Conservation (phyloP, 2,329 filamentous ascomycete genomes). For the Colletotrichum godetiae region DNA sequence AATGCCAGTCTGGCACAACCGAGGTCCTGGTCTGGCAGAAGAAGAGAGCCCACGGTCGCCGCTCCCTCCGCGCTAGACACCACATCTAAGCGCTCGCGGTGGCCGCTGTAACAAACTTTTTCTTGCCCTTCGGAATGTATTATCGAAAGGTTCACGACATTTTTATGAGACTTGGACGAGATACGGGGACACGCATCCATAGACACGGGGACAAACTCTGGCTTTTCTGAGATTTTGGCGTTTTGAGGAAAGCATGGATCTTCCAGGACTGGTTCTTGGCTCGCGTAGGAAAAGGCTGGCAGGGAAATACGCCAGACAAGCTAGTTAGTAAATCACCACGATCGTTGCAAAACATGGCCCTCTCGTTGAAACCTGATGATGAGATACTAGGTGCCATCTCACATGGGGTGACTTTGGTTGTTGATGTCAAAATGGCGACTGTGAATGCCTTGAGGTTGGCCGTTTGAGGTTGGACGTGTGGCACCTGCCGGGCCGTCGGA, state of each 20-base stretch:
- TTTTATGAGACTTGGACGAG: conserved; percentile 32
- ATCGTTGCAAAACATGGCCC: conserved; percentile 6
- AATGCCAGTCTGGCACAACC: conserved; percentile 52
- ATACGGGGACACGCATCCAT: conserved; percentile 22
- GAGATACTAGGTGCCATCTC: neutral
- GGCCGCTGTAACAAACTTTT: neutral
- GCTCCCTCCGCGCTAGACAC: conserved; percentile 22
- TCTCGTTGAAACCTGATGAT: neutral
- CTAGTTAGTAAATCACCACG: conserved; percentile 18
- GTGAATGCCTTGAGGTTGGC: neutral
- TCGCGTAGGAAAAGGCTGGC: conserved; percentile 15
- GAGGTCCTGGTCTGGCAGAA: conserved; percentile 40
- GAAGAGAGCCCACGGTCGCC: conserved; percentile 33
- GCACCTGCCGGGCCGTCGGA: neutral
- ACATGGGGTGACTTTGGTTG: neutral
- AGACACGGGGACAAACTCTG: conserved; percentile 21
- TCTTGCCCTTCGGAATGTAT: conserved; percentile 23
- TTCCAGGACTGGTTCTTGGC: conserved; percentile 30
- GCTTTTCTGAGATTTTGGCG: conserved; percentile 28
- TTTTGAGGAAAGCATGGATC: conserved; percentile 24
- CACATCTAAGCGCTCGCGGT: conserved; percentile 10
- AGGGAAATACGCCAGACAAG: conserved; percentile 10
- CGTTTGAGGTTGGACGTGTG: neutral
- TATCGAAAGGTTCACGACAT: conserved; percentile 21
- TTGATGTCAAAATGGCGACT: neutral